Percentiles rank a stretch among this genome's conserved stretches.
Conservation (phyloP, 768 basidiomycete species). For the Leccinum uliginosum region DNA sequence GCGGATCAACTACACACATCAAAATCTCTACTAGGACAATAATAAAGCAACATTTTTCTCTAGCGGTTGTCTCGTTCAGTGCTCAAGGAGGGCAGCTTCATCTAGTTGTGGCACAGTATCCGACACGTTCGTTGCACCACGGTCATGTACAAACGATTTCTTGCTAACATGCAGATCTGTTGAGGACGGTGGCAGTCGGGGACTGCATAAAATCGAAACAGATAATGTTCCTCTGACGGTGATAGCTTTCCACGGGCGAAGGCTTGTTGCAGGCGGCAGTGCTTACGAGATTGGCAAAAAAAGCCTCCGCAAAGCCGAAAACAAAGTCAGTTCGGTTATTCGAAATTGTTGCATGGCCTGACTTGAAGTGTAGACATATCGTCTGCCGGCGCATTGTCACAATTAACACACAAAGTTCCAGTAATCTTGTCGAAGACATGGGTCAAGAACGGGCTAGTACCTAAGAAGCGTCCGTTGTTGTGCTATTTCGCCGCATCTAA, state of each 20-base stretch:
- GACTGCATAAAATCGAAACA: slow-evolving; percentile 94
- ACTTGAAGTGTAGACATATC: slow-evolving; percentile 55
- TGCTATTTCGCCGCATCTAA: too few relatives aligned
- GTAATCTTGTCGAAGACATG: slow-evolving; percentile 93
- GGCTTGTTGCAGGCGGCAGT: slow-evolving; percentile 90
- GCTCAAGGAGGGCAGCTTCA: slow-evolving; percentile 76
- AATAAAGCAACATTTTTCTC: slow-evolving; percentile 95
- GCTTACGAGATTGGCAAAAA: slow-evolving; percentile 98
- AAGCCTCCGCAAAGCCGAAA: slow-evolving; percentile 95
- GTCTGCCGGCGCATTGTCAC: slow-evolving; percentile 84
- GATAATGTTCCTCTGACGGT: slow-evolving; percentile 91
- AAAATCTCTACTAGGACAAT: slow-evolving; percentile 85
- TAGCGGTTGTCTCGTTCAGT: slow-evolving; percentile 82
- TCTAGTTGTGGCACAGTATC: slow-evolving; percentile 90
- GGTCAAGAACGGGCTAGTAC: too few relatives aligned
- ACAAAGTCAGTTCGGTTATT: slow-evolving; percentile 59
- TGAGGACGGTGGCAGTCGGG: slow-evolving; percentile 76
- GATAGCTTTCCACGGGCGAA: slow-evolving; percentile 89
- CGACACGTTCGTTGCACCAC: slow-evolving; percentile 78
- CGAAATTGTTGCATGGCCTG: slow-evolving; percentile 1
- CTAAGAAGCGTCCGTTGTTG: too few relatives aligned
- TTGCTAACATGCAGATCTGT: slow-evolving; percentile 81
- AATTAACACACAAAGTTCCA: slow-evolving; percentile 88
- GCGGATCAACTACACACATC: slow-evolving; percentile 97
- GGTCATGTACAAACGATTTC: slow-evolving; percentile 88